Conservation (phyloP, 345 rosid species). For the Sapria himalayana region DNA sequence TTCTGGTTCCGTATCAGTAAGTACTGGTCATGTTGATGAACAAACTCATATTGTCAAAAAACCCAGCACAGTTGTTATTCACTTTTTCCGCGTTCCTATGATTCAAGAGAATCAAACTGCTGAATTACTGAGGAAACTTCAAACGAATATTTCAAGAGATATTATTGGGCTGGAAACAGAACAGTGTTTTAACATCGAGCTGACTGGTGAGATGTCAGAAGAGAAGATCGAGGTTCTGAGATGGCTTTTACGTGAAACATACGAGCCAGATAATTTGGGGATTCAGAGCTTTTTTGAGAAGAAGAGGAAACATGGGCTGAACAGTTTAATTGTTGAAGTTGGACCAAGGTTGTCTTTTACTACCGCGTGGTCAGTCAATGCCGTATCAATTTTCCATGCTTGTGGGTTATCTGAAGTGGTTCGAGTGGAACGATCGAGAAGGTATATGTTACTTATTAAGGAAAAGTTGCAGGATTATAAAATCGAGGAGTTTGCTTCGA, state of each 20-base stretch:
- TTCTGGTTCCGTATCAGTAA: constrained; percentile 16
- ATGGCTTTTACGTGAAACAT: constrained; percentile 88
- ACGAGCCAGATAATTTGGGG: constrained; percentile 74
- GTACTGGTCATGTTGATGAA: constrained; percentile 24
- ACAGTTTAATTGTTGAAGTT: constrained; percentile 45
- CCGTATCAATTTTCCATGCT: constrained; percentile 60
- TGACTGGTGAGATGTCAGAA: constrained; percentile 17
- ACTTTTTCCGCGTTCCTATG: constrained; percentile 56
- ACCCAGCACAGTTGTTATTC: constrained; percentile 39
- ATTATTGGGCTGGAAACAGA: constrained; percentile 60
- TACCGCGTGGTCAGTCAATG: constrained; percentile 90
- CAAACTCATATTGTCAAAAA: constrained; percentile 23
- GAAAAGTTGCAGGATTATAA: constrained; percentile 32
- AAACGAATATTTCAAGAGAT: constrained; percentile 41
- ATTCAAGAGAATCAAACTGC: constrained; percentile 52
- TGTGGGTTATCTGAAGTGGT: constrained; percentile 64
- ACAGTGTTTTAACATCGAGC: constrained; percentile 69
- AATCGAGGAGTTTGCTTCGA: constrained; percentile 39
- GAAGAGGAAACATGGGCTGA: constrained; percentile 46
- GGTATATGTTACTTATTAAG: constrained; percentile 49
- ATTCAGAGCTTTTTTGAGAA: constrained; percentile 52
- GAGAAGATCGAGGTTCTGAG: constrained; percentile 37
- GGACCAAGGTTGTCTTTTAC: constrained; percentile 82
- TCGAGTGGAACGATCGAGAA: constrained; percentile 71
- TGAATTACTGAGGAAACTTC: constrained; percentile 43